phyloP scores from a whole-genome alignment of 306 rosid genomes.

The Styphnolobium japonicum region DNA sequence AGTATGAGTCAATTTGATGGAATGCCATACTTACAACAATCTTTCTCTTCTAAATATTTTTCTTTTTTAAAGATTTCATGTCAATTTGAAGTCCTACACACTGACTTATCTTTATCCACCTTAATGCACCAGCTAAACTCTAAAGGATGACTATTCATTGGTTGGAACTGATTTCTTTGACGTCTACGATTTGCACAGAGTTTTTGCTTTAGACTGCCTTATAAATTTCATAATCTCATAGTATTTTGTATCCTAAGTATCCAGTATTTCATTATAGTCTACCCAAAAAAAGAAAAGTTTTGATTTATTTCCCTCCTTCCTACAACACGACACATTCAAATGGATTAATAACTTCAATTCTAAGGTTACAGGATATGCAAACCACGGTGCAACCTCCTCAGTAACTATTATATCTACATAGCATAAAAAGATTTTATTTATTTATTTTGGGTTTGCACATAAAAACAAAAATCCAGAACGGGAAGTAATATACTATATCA shows the following conservation, averaged over 20 bases:
- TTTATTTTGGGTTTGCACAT: conserved; percentile 3
- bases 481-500: neutral
- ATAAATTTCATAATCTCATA: neutral
- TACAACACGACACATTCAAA: neutral
- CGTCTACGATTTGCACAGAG: neutral
- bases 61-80: neutral
- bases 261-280: neutral
- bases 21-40: neutral
- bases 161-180: neutral
- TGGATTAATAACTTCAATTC: neutral
- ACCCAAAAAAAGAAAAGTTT: neutral
- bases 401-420: neutral
- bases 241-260: neutral
- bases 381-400: neutral
- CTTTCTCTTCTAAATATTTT: neutral
- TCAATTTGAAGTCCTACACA: conserved; percentile 6
- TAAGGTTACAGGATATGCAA: neutral
- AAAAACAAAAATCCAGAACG: neutral
- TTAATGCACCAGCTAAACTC: neutral
- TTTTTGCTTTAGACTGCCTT: neutral
- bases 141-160: neutral
- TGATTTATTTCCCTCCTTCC: neutral
- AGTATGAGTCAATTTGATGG: neutral
- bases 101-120: conserved; percentile 12
- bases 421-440: neutral